Percentiles rank a stretch among this genome's conserved stretches.
phyloP scores from a whole-genome alignment of 768 basidiomycete species.

The Termitomyces titanicus region DNA sequence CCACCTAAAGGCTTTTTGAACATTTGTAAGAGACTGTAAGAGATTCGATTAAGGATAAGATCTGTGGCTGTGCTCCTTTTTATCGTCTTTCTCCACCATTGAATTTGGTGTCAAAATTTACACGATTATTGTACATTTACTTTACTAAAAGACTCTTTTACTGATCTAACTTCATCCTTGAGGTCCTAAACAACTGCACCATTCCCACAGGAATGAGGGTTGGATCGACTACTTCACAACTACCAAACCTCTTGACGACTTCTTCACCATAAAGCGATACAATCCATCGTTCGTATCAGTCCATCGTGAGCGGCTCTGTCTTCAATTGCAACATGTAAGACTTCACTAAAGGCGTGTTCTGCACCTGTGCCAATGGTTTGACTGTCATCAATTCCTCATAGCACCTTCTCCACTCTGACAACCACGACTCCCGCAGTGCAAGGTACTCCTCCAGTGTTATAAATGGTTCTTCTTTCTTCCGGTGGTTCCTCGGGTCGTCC shows the following conservation, averaged over 20 bases:
- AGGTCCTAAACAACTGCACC: slow-evolving; percentile 33
- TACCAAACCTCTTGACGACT: slow-evolving; percentile 33
- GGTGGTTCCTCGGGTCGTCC: slow-evolving; percentile 9
- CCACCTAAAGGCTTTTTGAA: slow-evolving; percentile 76
- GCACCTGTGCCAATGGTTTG: neutral
- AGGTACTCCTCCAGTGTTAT: slow-evolving; percentile 11
- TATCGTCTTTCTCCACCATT: no score
- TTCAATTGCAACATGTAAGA: neutral
- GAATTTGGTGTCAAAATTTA: no score
- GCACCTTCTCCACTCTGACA: neutral
- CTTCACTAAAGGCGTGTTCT: neutral
- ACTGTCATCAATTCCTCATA: slow-evolving; percentile 5
- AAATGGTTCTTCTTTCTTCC: neutral
- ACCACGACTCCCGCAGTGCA: slow-evolving; percentile 8
- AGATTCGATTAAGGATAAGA: slow-evolving; percentile 6
- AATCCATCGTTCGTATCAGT: slow-evolving; percentile 32
- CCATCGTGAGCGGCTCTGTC: slow-evolving; percentile 9
- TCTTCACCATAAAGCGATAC: slow-evolving; percentile 35
- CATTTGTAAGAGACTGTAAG: slow-evolving; percentile 42
- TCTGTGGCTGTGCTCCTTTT: slow-evolving; percentile 10
- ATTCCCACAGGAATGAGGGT: slow-evolving; percentile 36
- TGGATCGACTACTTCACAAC: slow-evolving; percentile 34
- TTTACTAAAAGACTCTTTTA: no score
- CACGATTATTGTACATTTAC: no score
- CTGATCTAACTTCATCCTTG: slow-evolving; percentile 29